Conservation (phyloP, 177 flowering plant genomes). For the Vitis hybrid region DNA sequence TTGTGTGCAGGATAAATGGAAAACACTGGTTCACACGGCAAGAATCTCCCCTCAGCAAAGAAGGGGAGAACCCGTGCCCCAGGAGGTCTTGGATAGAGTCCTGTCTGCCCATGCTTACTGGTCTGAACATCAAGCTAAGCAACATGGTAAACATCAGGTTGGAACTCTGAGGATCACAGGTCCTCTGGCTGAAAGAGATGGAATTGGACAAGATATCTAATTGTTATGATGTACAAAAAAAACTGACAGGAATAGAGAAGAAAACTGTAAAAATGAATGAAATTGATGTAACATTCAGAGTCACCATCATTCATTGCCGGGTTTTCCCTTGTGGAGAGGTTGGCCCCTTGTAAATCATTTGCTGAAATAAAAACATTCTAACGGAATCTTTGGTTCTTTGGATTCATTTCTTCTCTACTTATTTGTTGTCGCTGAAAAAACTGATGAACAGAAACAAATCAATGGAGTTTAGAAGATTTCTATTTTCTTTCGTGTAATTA, state of each 20-base stretch:
- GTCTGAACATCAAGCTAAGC: constrained; percentile 78
- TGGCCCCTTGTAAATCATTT: constrained; percentile 42
- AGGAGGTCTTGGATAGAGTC: constrained; percentile 83
- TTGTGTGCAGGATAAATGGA: constrained; percentile 82
- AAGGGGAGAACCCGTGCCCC: constrained; percentile 92
- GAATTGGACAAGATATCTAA: constrained; percentile 3
- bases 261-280: constrained; percentile 12
- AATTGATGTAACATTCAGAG: constrained; percentile 37
- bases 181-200: neutral
- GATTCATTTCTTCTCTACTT: constrained; percentile 9
- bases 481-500: no score
- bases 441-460: no score
- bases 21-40: constrained; percentile 90
- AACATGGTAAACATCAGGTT: constrained; percentile 48
- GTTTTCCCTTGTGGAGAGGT: constrained; percentile 11
- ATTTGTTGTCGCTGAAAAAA: no score
- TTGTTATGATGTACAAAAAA: constrained; percentile 27
- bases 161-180: constrained; percentile 17
- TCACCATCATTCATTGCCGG: constrained; percentile 42
- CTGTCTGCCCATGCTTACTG: constrained; percentile 77
- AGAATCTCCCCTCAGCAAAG: constrained; percentile 87
- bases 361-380: constrained; percentile 34
- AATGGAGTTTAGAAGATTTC: no score
- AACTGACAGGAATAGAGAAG: constrained; percentile 10
- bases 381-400: constrained; percentile 12